Evolutionary conservation across 371 early-diverging fungal species (phyloP).

Genomic region (Batrachochytrium dendrobatidis): DNA sequence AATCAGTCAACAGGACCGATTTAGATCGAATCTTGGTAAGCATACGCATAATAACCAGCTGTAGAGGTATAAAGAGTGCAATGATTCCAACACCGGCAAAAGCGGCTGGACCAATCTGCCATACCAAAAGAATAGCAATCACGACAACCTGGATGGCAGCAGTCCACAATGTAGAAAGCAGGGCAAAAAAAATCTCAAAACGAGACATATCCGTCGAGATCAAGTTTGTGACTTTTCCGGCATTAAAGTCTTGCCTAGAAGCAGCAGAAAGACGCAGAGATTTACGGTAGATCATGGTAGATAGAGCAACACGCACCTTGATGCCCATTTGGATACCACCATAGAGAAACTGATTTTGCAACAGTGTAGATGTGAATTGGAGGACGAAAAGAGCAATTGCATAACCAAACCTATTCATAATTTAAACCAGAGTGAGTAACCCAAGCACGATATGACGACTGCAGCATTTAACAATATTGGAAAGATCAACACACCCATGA

Average conservation of each 20-base stretch:
- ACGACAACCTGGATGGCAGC: slow-evolving; percentile 56
- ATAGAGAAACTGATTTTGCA: slow-evolving; percentile 29
- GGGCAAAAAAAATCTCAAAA: slow-evolving; percentile 38
- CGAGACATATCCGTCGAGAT: slow-evolving; percentile 75
- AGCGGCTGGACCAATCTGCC: slow-evolving; percentile 40
- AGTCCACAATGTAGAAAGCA: slow-evolving; percentile 16
- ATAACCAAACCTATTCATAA: not conserved
- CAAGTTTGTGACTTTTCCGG: slow-evolving; percentile 74
- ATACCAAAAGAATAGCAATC: slow-evolving; percentile 57
- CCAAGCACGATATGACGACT: not conserved
- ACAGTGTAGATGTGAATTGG: slow-evolving; percentile 20
- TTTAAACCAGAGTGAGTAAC: too few relatives aligned
- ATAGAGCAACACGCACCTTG: slow-evolving; percentile 40
- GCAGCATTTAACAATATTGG: not conserved
- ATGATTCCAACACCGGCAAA: slow-evolving; percentile 49
- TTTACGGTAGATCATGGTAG: slow-evolving; percentile 57
- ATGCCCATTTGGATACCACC: slow-evolving; percentile 30
- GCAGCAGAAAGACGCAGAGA: slow-evolving; percentile 42
- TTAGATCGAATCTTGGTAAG: slow-evolving; percentile 23
- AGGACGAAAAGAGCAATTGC: slow-evolving; percentile 3
- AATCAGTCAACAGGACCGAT: slow-evolving; percentile 35
- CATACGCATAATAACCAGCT: slow-evolving; percentile 17
- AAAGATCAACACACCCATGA: not conserved
- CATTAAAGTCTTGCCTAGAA: slow-evolving; percentile 44
- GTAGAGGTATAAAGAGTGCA: slow-evolving; percentile 26